Conservation (phyloP, 768 basidiomycete species). For the Hydnomerulius pinastri region DNA sequence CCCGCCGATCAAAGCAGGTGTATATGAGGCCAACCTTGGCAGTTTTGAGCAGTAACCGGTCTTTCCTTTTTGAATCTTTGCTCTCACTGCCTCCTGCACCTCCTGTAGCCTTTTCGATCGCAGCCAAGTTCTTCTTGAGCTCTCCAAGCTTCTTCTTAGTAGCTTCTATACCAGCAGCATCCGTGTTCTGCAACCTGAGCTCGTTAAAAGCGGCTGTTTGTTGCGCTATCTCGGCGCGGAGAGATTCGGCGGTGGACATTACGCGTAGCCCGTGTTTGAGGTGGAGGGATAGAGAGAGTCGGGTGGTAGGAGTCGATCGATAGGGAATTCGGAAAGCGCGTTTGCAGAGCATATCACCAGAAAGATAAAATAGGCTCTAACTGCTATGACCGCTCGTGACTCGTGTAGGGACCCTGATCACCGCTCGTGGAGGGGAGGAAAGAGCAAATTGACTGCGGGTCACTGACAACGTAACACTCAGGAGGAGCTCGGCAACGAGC, state of each 20-base stretch:
- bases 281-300: slow-evolving; percentile 13
- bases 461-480: too few relatives aligned
- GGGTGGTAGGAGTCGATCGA: slow-evolving; percentile 35
- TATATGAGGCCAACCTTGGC: slow-evolving; percentile 69
- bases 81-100: slow-evolving; percentile 38
- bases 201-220: slow-evolving; percentile 63
- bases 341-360: slow-evolving; percentile 16
- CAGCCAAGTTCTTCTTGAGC: slow-evolving; percentile 57
- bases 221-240: slow-evolving; percentile 55
- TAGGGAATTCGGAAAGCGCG: slow-evolving; percentile 25
- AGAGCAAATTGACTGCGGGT: too few relatives aligned
- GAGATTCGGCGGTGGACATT: slow-evolving; percentile 45
- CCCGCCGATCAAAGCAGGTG: slow-evolving; percentile 2
- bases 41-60: slow-evolving; percentile 81
- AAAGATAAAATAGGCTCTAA: slow-evolving; percentile 12
- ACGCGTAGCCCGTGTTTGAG: slow-evolving; percentile 18
- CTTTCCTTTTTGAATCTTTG: slow-evolving; percentile 63
- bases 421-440: too few relatives aligned
- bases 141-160: slow-evolving; percentile 71
- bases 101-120: slow-evolving; percentile 37
- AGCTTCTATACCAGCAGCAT: slow-evolving; percentile 53
- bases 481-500: too few relatives aligned
- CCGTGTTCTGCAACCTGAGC: slow-evolving; percentile 57
- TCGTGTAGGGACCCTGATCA: slow-evolving; percentile 27
- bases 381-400: slow-evolving; percentile 15